Base-by-base conservation (phyloP, 129 eudicot species). In the Dittrichia graveolens region DNA sequence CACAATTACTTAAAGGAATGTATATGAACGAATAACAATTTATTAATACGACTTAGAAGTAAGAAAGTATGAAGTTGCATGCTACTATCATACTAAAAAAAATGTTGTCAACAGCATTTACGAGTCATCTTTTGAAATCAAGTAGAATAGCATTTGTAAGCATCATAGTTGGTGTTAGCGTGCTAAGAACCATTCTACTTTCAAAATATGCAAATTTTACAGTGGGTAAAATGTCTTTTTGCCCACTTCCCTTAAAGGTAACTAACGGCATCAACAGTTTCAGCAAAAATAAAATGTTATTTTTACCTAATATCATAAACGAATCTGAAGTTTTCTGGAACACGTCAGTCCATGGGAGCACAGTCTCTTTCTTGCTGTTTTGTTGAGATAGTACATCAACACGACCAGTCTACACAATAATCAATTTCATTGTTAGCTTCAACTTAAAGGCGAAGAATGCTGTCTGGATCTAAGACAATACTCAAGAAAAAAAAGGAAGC, bases 281-380 rank as follows among this genome's bases (percentile, higher is more conserved):
- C 2, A 49, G 62, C 4, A 48, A 49, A 47, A 48, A 6, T 48
- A 24, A 8, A 47, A n/a, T 41, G 8, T 38, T 38, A 16, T 71
- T 71, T 10, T 73, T 81, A 87, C 98, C 96, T 67, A 38, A 49
- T 50, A 64, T 49, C 45, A 71, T 58, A 55, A 87, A 78, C 42
- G 73, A 13, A 71, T 41, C 40, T 19, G 76, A 45, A 69, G 63
- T 80, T 78, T 73, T 81, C 75, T 86, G 91, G 47, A 75, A 68
- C 44, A 95, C 97, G 81, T 90, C 90, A 8, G 97, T 88, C 99
- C 99, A 95, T 5, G 85, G 49, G 45, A 88, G 70, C 16, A 76
- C 77, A 7, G 59, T 55, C 39, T 90, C 99, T 50, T 83, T 88
- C 78, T 78, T 83, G 78, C 69, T 86, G 73, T 68, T 85, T 65